Percentiles rank a stretch among this genome's conserved stretches.
phyloP scores from a whole-genome alignment of 2,329 filamentous ascomycete species.

The Aspergillus eucalypticola region DNA sequence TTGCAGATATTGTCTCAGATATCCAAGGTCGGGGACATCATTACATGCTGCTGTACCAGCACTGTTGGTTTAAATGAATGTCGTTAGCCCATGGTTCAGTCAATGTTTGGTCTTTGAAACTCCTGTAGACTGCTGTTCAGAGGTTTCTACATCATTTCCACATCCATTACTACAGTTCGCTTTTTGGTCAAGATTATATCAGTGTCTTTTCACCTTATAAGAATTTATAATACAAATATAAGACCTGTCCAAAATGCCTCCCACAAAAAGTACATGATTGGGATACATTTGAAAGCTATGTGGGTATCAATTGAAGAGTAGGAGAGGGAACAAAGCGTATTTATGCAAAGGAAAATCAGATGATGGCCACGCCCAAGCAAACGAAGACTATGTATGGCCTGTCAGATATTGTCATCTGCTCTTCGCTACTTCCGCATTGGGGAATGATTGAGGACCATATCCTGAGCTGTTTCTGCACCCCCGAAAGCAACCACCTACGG shows the following conservation, averaged over 20 bases:
- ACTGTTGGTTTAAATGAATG: neutral
- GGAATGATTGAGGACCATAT: neutral
- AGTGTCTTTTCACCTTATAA: neutral
- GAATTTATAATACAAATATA: neutral
- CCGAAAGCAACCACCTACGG: neutral
- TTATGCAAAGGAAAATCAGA: neutral
- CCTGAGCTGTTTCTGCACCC: neutral
- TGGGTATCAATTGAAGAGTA: constrained; percentile 17
- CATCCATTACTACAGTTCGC: no score
- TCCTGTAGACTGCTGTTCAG: neutral
- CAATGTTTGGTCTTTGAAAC: neutral
- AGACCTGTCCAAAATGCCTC: neutral
- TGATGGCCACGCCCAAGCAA: neutral
- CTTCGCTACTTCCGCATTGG: neutral
- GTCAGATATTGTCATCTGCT: neutral
- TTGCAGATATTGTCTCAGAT: neutral
- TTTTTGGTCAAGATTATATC: neutral
- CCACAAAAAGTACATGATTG: neutral
- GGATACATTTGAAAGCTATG: constrained; percentile 6
- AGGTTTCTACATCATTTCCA: neutral
- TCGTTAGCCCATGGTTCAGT: neutral
- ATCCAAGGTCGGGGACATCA: neutral
- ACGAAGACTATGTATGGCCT: neutral
- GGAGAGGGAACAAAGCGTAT: neutral
- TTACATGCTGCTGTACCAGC: constrained; percentile 13